Base-by-base conservation (phyloP, 305 asterid genomes). In the Fraxinus platypoda region DNA sequence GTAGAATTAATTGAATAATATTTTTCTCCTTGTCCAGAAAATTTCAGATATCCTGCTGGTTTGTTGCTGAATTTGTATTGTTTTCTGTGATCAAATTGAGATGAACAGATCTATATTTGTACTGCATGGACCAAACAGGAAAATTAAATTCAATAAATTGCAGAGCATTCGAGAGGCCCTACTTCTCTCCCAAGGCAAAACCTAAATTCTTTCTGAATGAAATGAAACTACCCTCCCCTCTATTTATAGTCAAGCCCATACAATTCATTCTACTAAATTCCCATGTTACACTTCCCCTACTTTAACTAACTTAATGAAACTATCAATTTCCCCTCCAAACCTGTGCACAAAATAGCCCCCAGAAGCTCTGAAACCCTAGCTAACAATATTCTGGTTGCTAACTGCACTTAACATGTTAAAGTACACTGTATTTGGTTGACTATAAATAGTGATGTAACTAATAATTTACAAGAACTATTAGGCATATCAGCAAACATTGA, bases 401-500 rank as follows among this genome's bases (percentile, higher is more conserved):
- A 57, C 68, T 57, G 68, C 11, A 57, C 9, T 57, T 2, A 30
- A 11, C 52, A 43, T 43, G 66, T n/a, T 57, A 57, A 17, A n/a
- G 66, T 57, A 57, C 68, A 19, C 28, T 72, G 41, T 17, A 37
- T 81, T 78, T 78, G 25, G n/a, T 75, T 79, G 49, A 57, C 23
- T 28, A 71, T 23, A 28, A 8, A 9, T 64, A 30, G 35, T 52
- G 83, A 19, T 73, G 66, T 77, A 49, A 78, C 34, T 81, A 31
- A 19, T 74, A 15, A n/a, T 23, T 62, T 13, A 49, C 17, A 38
- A 25, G 41, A 70, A 64, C 9, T 59, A 12, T 43, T 78, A 52
- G 78, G 81, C 28, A 9, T 52, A 31, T 49, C 33, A 35, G 73
- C 70, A 68, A 26, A 59, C 80, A 30, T 49, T 46, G 75, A 46